phyloP scores from a whole-genome alignment of 129 eudicot species.

The Erigeron canadensis region DNA sequence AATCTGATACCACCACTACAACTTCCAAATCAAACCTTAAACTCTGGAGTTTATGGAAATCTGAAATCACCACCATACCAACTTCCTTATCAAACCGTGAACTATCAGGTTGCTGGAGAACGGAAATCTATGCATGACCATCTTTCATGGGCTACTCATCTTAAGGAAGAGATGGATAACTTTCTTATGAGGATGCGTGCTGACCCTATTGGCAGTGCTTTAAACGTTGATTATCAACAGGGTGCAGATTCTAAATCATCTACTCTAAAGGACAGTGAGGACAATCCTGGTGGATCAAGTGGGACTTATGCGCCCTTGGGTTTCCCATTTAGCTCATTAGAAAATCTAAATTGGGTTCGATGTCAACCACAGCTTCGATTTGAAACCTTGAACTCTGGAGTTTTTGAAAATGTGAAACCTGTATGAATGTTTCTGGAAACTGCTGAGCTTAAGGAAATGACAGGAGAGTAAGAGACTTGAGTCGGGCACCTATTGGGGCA shows the following conservation, averaged over 20 bases:
- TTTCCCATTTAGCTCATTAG: too few relatives aligned
- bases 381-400: too few relatives aligned
- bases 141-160: constrained; percentile 38
- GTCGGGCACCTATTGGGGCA: too few relatives aligned
- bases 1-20: constrained; percentile 45
- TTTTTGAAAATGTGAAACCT: neutral
- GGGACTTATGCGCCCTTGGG: too few relatives aligned
- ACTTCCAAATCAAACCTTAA: constrained; percentile 5
- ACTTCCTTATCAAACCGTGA: neutral
- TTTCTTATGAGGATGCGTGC: neutral
- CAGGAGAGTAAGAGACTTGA: too few relatives aligned
- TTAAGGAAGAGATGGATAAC: constrained; percentile 44
- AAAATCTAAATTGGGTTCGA: too few relatives aligned
- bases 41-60: constrained; percentile 40
- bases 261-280: too few relatives aligned
- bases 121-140: neutral
- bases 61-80: constrained; percentile 44
- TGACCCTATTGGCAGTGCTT: constrained; percentile 14
- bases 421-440: too few relatives aligned
- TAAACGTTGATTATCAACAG: neutral
- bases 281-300: too few relatives aligned
- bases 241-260: too few relatives aligned
- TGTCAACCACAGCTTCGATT: too few relatives aligned
- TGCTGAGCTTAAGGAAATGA: too few relatives aligned
- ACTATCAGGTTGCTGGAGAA: constrained; percentile 19